Percentiles rank a stretch among this genome's conserved stretches.
Conservation (phyloP, 805 yeast genomes). For the Cyberlindnera petersonii region DNA sequence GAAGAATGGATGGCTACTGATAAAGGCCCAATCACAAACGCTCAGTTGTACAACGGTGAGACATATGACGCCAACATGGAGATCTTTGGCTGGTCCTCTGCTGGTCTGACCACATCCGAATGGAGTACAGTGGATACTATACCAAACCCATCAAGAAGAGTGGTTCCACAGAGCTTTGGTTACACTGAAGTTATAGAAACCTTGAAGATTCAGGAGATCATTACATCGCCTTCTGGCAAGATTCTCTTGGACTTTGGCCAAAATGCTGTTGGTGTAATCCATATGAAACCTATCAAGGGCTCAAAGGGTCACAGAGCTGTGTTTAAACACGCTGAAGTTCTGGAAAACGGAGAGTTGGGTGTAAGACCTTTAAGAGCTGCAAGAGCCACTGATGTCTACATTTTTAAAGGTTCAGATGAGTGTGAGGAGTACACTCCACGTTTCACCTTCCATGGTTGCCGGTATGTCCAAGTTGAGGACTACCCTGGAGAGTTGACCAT, state of each 20-base stretch:
- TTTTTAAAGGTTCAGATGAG: constrained; percentile 11
- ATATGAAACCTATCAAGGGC: constrained; percentile 13
- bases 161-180: constrained; percentile 17
- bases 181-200: constrained; percentile 11
- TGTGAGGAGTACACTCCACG: constrained; percentile 18
- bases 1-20: constrained; percentile 14
- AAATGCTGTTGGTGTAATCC: constrained; percentile 19
- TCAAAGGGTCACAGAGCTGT: constrained; percentile 10
- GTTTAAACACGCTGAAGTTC: constrained; percentile 17
- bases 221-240: constrained; percentile 14
- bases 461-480: constrained; percentile 16
- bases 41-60: constrained; percentile 19
- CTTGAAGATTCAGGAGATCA: constrained; percentile 10
- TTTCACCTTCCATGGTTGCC: constrained; percentile 19
- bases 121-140: constrained; percentile 11
- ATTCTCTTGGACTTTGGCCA: constrained; percentile 16
- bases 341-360: constrained; percentile 17
- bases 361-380: constrained; percentile 16
- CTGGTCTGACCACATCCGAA: neutral
- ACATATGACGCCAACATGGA: constrained; percentile 15
- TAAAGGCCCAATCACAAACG: constrained; percentile 13
- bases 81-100: constrained; percentile 13
- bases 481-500: constrained; percentile 15
- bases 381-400: constrained; percentile 12
- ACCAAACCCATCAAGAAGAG: constrained; percentile 10